phyloP scores from a whole-genome alignment of 2,329 filamentous ascomycete species.

The Colletotrichum cereale region DNA sequence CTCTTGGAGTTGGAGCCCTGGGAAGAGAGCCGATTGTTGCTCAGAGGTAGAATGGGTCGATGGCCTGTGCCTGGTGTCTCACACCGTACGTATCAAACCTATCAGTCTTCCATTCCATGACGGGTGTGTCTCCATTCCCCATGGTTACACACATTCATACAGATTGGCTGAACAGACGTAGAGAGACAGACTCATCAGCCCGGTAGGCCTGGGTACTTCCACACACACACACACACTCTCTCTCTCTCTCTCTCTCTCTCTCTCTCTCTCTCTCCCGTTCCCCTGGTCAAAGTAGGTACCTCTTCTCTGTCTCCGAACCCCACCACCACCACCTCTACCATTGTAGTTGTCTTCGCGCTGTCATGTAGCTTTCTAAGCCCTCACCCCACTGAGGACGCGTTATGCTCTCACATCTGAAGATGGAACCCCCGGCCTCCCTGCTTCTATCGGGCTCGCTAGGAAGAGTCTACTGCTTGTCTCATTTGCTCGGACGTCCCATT shows the following conservation, averaged over 20 bases:
- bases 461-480: conserved; percentile 31
- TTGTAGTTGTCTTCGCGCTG: conserved; percentile 15
- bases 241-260: conserved; percentile 1
- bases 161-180: conserved; percentile 2
- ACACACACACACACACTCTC: background rate
- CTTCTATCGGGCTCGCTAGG: conserved; percentile 32
- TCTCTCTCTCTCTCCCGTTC: conserved; percentile 16
- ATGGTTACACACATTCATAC: conserved; percentile 37
- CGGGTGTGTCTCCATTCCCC: conserved; percentile 34
- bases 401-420: conserved; percentile 24
- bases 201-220: conserved; percentile 14
- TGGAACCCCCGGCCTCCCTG: conserved; percentile 33
- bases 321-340: conserved; percentile 35
- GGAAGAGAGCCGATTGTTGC: conserved; percentile 30
- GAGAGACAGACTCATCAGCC: conserved; percentile 27
- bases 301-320: conserved; percentile 18
- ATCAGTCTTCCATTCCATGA: conserved; percentile 38
- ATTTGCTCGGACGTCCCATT: conserved; percentile 27
- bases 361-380: conserved; percentile 2
- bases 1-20: background rate
- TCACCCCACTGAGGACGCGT: conserved; percentile 2
- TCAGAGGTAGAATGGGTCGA: conserved; percentile 1
- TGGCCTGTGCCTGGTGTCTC: conserved; percentile 35
- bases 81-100: conserved; percentile 31
- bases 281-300: background rate